Conservation (phyloP, 2,329 filamentous ascomycete genomes). For the Colletotrichum salicis region DNA sequence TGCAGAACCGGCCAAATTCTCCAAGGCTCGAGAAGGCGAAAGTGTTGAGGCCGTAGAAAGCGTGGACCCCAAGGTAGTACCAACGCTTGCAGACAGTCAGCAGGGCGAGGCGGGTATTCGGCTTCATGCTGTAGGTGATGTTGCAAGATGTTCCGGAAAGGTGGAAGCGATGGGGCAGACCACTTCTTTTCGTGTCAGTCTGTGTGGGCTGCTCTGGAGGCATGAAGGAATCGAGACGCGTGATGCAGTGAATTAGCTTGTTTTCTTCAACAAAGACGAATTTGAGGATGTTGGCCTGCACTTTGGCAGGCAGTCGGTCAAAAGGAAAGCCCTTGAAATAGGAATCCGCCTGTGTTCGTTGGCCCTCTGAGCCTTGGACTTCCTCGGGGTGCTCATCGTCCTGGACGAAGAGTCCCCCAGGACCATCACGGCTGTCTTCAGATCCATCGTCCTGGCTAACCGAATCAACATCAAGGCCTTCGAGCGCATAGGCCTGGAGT, state of each 20-base stretch:
- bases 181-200: conserved; percentile 15
- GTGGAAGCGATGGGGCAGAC: conserved; percentile 53
- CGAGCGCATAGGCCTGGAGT: not conserved
- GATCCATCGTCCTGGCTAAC: not conserved
- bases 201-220: conserved; percentile 36
- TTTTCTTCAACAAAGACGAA: conserved; percentile 48
- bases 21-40: conserved; percentile 65
- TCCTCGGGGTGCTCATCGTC: not conserved
- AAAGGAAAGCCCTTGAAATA: conserved; percentile 39
- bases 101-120: conserved; percentile 48
- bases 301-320: conserved; percentile 41
- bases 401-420: conserved; percentile 21
- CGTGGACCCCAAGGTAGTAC: conserved; percentile 51
- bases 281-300: conserved; percentile 50
- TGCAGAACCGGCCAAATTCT: conserved; percentile 59
- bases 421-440: not conserved
- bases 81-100: conserved; percentile 54
- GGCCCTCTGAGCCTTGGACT: not conserved
- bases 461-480: not conserved
- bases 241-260: conserved; percentile 54
- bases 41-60: conserved; percentile 61
- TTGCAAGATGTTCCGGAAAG: conserved; percentile 44
- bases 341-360: not conserved
- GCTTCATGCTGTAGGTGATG: conserved; percentile 47
- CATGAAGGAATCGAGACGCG: conserved; percentile 52